Conservation (phyloP, 2,329 filamentous ascomycete species). For the Epichloe scottii region DNA sequence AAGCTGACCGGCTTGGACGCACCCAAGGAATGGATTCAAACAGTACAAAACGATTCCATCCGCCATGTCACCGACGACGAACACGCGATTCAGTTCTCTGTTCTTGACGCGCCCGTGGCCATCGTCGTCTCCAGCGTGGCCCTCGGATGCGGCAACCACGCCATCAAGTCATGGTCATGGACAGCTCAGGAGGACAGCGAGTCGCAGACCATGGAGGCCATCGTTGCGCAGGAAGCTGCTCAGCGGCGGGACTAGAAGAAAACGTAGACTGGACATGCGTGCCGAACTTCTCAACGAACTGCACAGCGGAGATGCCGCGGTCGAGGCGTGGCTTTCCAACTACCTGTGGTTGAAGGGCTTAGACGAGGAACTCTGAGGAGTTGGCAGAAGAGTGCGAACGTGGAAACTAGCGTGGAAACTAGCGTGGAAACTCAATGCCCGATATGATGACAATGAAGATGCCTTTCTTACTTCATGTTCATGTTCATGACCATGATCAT, state of each 20-base stretch:
- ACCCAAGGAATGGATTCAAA: slow-evolving; percentile 16
- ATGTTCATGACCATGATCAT: too few relatives aligned
- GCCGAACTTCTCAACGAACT: not conserved
- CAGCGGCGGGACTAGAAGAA: slow-evolving; percentile 11
- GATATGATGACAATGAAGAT: not conserved
- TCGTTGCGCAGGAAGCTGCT: slow-evolving; percentile 11
- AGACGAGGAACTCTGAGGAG: not conserved
- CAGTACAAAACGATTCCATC: slow-evolving; percentile 21
- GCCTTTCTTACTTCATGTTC: not conserved
- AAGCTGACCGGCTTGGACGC: slow-evolving; percentile 8
- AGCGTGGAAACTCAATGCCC: not conserved
- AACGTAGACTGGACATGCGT: not conserved
- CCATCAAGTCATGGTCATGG: slow-evolving; percentile 20
- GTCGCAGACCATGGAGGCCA: slow-evolving; percentile 10
- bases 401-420: not conserved
- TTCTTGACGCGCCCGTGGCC: slow-evolving; percentile 12
- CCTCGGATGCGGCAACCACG: slow-evolving; percentile 7
- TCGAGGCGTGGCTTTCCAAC: not conserved
- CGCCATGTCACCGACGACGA: slow-evolving; percentile 15
- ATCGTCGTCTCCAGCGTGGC: slow-evolving; percentile 14
- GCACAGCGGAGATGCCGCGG: not conserved
- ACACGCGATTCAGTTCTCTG: slow-evolving; percentile 20
- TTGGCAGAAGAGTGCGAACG: not conserved
- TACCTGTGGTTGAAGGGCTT: not conserved
- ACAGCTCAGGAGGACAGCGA: slow-evolving; percentile 9